Evolutionary conservation across 2,329 filamentous ascomycete genomes (phyloP).

Genomic region (Diaporthe nobilis): DNA sequence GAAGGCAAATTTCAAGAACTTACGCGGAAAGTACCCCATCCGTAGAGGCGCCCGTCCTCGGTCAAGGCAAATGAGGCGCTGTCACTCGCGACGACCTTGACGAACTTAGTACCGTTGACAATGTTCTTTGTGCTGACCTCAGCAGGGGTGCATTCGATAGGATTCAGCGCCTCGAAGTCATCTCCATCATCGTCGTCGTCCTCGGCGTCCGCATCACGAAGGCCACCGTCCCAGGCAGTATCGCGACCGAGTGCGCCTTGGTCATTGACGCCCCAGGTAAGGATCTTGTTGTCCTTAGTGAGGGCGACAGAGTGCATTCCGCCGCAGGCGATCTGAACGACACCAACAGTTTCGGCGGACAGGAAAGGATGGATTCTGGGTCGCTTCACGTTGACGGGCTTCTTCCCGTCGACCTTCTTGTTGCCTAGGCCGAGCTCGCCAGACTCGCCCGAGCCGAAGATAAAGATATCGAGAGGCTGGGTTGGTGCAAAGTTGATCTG

Average conservation of each 20-base stretch:
- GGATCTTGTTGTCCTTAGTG: constrained; percentile 84
- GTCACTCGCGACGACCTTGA: constrained; percentile 79
- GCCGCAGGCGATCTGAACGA: constrained; percentile 83
- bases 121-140: constrained; percentile 64
- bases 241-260: constrained; percentile 84
- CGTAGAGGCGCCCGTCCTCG: constrained; percentile 81
- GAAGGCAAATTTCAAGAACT: constrained; percentile 30
- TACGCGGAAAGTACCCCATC: constrained; percentile 85
- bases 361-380: constrained; percentile 78
- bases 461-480: constrained; percentile 78
- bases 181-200: constrained; percentile 55
- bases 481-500: constrained; percentile 75
- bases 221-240: constrained; percentile 73
- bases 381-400: constrained; percentile 79
- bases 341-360: constrained; percentile 68
- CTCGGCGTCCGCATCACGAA: constrained; percentile 68
- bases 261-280: constrained; percentile 92
- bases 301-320: constrained; percentile 87
- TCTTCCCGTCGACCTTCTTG: constrained; percentile 67
- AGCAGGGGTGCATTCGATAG: constrained; percentile 73
- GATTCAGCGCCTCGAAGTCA: constrained; percentile 67
- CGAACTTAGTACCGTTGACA: constrained; percentile 52
- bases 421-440: constrained; percentile 86
- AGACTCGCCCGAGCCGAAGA: constrained; percentile 84
- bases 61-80: constrained; percentile 84